Percentiles rank a stretch among this genome's conserved stretches.
Conservation (phyloP, 352 stramenopile species). For the Phytophthora crassamura region DNA sequence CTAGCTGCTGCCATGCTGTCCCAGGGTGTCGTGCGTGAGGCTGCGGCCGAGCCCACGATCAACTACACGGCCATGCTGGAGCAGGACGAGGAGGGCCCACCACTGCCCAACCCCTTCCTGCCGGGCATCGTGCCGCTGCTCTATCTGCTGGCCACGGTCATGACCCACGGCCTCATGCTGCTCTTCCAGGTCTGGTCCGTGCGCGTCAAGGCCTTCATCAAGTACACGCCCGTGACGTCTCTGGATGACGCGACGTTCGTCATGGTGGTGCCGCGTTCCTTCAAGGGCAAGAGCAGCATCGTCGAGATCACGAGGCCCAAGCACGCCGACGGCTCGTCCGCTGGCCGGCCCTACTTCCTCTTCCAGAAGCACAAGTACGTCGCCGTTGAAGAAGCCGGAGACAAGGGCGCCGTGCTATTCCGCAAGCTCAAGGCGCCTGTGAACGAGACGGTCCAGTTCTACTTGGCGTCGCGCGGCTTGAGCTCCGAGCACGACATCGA, state of each 20-base stretch:
- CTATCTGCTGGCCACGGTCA: constrained; percentile 79
- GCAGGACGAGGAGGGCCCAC: constrained; percentile 64
- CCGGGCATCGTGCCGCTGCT: constrained; percentile 90
- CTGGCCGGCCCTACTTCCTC: constrained; percentile 72
- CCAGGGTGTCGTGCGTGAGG: constrained; percentile 70
- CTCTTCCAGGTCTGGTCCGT: constrained; percentile 91
- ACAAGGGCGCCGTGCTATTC: constrained; percentile 78
- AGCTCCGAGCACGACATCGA: constrained; percentile 49
- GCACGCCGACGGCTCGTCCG: constrained; percentile 40
- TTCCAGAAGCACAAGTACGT: constrained; percentile 93
- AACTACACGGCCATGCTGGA: constrained; percentile 70
- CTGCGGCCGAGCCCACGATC: constrained; percentile 39
- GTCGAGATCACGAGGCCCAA: constrained; percentile 61
- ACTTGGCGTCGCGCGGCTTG: constrained; percentile 61
- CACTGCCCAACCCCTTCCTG: constrained; percentile 91
- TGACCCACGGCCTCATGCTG: constrained; percentile 88
- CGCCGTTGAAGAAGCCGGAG: constrained; percentile 59
- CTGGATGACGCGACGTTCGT: constrained; percentile 77
- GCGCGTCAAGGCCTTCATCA: constrained; percentile 81
- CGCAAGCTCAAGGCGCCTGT: constrained; percentile 79
- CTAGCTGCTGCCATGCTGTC: constrained; percentile 77
- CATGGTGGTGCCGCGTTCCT: constrained; percentile 84
- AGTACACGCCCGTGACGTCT: constrained; percentile 78
- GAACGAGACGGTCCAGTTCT: constrained; percentile 67
- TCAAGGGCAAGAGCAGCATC: constrained; percentile 90